Evolutionary conservation across 23 red algal species (phyloP), one percentile per base, ranked within the genome.

Genomic region (Rhodosorus marinus): DNA sequence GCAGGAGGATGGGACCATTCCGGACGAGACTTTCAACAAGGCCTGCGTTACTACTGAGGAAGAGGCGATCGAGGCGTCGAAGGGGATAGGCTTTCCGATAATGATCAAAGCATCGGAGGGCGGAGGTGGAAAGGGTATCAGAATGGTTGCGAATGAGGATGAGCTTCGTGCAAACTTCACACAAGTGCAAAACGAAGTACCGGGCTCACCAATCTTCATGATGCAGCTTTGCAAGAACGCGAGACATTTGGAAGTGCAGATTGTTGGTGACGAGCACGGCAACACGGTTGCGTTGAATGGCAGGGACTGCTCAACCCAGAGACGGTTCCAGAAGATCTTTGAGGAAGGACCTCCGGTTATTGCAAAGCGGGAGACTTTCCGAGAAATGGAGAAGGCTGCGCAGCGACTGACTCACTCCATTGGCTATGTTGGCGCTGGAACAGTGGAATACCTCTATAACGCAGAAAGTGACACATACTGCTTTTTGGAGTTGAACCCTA

Each of bases 401-500:
- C 76, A 83, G 24, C 59, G 72, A 20, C 76, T 78, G 5, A 78
- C 86, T 11, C 54, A 69, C 65, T 70, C 76, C 4, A 80, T 93
- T 49, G 47, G 47, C 14, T 93, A 93, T 57, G 61, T 57, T 28
- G 86, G 86, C 8, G 86, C 86, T 14, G 86, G 86, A 4, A 93
- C 86, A 11, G 86, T 93, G 17, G 86, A 93, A 62, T 93, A 83
- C 67, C 48, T 93, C 54, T 55, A 78, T 54, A 74, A 82, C 30
- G 62, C 52, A 2, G 60, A 56, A 8, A 34, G 31, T 47, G 81
- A 68, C 7, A 59, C 71, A 20, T 88, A 79, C 59, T 93, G 67
- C 58, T 93, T 93, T 55, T 83, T 93, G 86, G 86, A 93, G 51
- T 79, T 82, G 76, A 93, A 93, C 62, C 82, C 86, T 24, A 57